Conservation (phyloP, 805 yeast species). For the Hanseniaspora singularis region DNA sequence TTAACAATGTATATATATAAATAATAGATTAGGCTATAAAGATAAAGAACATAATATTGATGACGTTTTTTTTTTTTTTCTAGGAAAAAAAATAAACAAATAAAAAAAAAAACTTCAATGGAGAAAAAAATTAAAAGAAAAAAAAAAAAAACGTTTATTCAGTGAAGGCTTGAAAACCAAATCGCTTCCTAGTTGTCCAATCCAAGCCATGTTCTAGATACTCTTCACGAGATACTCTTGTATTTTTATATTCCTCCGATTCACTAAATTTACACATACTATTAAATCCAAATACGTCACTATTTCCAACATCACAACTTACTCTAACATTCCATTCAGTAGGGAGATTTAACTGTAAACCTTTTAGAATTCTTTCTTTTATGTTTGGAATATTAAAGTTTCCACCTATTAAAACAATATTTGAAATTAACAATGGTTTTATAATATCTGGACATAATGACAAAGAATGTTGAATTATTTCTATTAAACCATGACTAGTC, state of each 20-base stretch:
- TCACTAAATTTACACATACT: slow-evolving; percentile 40
- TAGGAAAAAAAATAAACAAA: not conserved
- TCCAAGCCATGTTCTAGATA: slow-evolving; percentile 70
- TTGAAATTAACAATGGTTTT: slow-evolving; percentile 65
- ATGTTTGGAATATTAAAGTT: slow-evolving; percentile 61
- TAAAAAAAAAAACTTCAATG: not conserved
- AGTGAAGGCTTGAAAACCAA: slow-evolving; percentile 33
- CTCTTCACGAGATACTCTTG: slow-evolving; percentile 62
- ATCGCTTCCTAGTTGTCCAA: slow-evolving; percentile 34
- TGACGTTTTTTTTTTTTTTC: too few species aligned
- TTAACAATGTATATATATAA: too few species aligned
- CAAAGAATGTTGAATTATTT: slow-evolving; percentile 55
- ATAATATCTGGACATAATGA: slow-evolving; percentile 59
- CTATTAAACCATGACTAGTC: slow-evolving; percentile 64
- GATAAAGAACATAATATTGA: too few species aligned
- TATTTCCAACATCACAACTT: slow-evolving; percentile 27
- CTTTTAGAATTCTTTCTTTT: slow-evolving; percentile 45
- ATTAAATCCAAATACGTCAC: slow-evolving; percentile 44
- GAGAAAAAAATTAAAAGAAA: not conserved
- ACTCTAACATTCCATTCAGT: slow-evolving; percentile 56
- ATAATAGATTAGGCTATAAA: too few species aligned
- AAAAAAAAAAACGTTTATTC: slow-evolving; percentile 5
- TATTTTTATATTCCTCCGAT: slow-evolving; percentile 33
- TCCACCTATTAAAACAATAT: slow-evolving; percentile 76
- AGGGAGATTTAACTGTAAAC: slow-evolving; percentile 56